These are phyloP conservation scores for Neonectria faginata DNA, from an alignment of 2,329 filamentous ascomycete genomes.

Conservation along the genomic window DNA sequence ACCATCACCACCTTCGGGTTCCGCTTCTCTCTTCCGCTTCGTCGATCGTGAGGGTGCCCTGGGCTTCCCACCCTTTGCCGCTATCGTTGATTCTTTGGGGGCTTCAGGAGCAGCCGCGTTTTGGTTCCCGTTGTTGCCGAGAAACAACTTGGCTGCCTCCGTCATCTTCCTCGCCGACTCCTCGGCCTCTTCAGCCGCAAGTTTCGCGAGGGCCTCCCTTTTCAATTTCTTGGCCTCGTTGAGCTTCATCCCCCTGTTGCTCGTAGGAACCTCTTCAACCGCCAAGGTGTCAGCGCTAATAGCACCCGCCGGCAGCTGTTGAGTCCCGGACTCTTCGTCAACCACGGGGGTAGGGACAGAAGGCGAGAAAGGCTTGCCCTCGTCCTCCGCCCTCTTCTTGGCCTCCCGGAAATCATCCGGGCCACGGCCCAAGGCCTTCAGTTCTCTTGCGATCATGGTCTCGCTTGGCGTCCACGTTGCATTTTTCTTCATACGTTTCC, in stretches of 20 bases:
- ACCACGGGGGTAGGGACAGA: constrained; percentile 52
- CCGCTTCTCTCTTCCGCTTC: constrained; percentile 61
- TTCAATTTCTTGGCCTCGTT: constrained; percentile 83
- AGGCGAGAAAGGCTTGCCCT: constrained; percentile 70
- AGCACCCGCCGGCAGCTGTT: constrained; percentile 69
- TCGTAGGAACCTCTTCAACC: constrained; percentile 71
- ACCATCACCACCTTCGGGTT: constrained; percentile 48
- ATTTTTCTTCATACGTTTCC: constrained; percentile 94
- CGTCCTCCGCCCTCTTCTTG: constrained; percentile 72
- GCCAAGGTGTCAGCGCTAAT: constrained; percentile 68
- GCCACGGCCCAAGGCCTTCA: constrained; percentile 76
- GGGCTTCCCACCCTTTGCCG: constrained; percentile 41
- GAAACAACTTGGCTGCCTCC: constrained; percentile 60
- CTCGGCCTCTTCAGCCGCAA: constrained; percentile 72
- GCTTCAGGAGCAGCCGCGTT: constrained; percentile 43
- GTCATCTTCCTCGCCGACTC: constrained; percentile 66
- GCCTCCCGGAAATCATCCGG: constrained; percentile 71
- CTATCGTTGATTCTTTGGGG: constrained; percentile 41
- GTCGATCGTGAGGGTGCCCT: constrained; percentile 50
- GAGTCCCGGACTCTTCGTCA: constrained; percentile 63
- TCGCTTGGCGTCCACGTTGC: constrained; percentile 86
- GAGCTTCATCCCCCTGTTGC: constrained; percentile 80
- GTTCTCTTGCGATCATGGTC: constrained; percentile 85
- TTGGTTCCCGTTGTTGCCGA: constrained; percentile 48
- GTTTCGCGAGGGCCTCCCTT: constrained; percentile 71